Conservation (phyloP, 495 filamentous ascomycete genomes). For the Podospora tetraspora region DNA sequence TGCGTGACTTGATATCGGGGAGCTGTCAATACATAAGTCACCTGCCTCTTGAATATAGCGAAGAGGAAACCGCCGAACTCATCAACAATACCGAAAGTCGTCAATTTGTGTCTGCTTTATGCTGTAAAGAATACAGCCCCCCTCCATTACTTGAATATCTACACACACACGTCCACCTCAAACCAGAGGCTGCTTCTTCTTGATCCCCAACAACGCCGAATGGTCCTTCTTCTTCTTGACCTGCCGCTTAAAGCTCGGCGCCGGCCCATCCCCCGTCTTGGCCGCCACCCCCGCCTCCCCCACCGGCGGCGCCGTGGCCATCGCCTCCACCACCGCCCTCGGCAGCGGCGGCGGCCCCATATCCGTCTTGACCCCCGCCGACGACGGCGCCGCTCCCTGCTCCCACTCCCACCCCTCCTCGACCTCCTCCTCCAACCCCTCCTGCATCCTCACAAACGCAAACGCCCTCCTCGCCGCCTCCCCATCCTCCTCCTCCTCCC, state of each 20-base stretch:
- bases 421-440: slow-evolving; percentile 45
- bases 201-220: slow-evolving; percentile 71
- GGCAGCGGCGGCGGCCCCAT: slow-evolving; percentile 7
- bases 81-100: background rate
- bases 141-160: background rate
- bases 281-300: slow-evolving; percentile 21
- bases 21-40: too few species aligned
- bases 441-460: slow-evolving; percentile 45
- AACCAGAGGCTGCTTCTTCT: slow-evolving; percentile 67
- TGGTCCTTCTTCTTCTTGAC: slow-evolving; percentile 82
- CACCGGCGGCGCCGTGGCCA: slow-evolving; percentile 24
- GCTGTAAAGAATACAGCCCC: background rate
- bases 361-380: slow-evolving; percentile 2
- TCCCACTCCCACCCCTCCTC: slow-evolving; percentile 30
- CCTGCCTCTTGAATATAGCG: too few species aligned
- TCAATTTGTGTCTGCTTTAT: background rate
- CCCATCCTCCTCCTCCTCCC: slow-evolving; percentile 77
- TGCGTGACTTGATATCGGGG: too few species aligned
- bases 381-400: background rate
- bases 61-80: too few species aligned
- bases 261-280: slow-evolving; percentile 35
- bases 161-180: slow-evolving; percentile 17
- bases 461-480: slow-evolving; percentile 80
- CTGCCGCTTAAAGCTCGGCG: slow-evolving; percentile 69
- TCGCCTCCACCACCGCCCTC: slow-evolving; percentile 30